Evolutionary conservation across 352 stramenopile species (phyloP).

Genomic region (Thalassiosira exigua): DNA sequence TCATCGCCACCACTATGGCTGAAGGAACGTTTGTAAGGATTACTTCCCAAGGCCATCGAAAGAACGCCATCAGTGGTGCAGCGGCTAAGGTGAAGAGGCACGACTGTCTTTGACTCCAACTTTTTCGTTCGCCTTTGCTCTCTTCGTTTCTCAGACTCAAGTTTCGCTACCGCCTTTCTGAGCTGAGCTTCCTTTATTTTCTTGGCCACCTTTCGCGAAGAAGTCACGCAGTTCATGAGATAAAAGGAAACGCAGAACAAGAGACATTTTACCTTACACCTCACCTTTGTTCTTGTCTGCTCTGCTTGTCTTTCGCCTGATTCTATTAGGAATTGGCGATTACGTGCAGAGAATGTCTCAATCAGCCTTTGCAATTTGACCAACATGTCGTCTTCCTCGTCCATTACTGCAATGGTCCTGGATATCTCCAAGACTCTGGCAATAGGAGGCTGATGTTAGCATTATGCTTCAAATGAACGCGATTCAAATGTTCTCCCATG

Average conservation of each 20-base stretch:
- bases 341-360: slow-evolving; percentile 63
- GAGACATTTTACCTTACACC: no score
- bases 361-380: slow-evolving; percentile 89
- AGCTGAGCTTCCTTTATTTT: slow-evolving; percentile 77
- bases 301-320: slow-evolving; percentile 69
- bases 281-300: slow-evolving; percentile 58
- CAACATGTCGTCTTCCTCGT: slow-evolving; percentile 92
- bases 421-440: slow-evolving; percentile 93
- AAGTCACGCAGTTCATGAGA: no score
- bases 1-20: slow-evolving; percentile 32
- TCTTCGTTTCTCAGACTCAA: slow-evolving; percentile 60
- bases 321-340: slow-evolving; percentile 90
- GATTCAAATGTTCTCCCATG: no score
- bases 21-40: slow-evolving; percentile 24
- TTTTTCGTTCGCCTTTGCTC: slow-evolving; percentile 44
- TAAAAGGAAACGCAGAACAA: no score
- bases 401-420: slow-evolving; percentile 92
- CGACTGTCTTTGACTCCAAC: slow-evolving; percentile 2
- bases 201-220: slow-evolving; percentile 50
- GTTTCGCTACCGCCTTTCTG: slow-evolving; percentile 54
- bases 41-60: slow-evolving; percentile 1
- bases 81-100: neutral
- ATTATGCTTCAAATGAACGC: no score
- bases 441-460: no score
- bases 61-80: slow-evolving; percentile 15